phyloP scores from a whole-genome alignment of 129 eudicot species.

The Chrysanthemum seticuspe region DNA sequence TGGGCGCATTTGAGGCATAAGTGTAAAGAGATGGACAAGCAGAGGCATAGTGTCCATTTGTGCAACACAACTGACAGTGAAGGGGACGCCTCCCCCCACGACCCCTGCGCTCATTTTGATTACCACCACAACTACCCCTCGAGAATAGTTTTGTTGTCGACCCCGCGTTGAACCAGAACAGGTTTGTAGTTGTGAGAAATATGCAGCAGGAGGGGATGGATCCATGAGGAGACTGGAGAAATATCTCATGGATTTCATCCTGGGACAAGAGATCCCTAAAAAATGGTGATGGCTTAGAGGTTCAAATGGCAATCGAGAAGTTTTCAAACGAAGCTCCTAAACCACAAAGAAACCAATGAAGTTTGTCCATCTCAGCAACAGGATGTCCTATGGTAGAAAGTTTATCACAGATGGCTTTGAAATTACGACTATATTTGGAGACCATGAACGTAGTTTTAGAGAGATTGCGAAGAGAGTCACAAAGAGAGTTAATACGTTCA shows the following conservation, averaged over 20 bases:
- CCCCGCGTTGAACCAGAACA: not conserved
- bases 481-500: not conserved
- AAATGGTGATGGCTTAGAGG: not conserved
- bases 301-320: not conserved
- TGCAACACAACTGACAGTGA: not conserved
- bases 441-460: not conserved
- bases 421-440: not conserved
- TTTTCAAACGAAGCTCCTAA: not conserved
- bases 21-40: not conserved
- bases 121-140: not conserved
- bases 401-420: not conserved
- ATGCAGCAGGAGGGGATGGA: not conserved
- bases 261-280: not conserved
- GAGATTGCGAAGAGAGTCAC: not conserved
- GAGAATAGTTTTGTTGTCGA: not conserved
- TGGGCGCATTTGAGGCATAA: not conserved
- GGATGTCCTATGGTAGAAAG: not conserved
- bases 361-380: too few relatives aligned
- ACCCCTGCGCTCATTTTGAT: not conserved
- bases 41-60: not conserved
- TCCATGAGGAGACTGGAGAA: not conserved
- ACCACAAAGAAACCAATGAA: not conserved
- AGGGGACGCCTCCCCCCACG: not conserved
- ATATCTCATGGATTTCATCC: not conserved
- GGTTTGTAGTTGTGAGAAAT: not conserved